Percentiles rank a stretch among this genome's conserved stretches.
Evolutionary conservation across 2,329 filamentous ascomycete genomes (phyloP).

Genomic region (Colletotrichum acutatum): DNA sequence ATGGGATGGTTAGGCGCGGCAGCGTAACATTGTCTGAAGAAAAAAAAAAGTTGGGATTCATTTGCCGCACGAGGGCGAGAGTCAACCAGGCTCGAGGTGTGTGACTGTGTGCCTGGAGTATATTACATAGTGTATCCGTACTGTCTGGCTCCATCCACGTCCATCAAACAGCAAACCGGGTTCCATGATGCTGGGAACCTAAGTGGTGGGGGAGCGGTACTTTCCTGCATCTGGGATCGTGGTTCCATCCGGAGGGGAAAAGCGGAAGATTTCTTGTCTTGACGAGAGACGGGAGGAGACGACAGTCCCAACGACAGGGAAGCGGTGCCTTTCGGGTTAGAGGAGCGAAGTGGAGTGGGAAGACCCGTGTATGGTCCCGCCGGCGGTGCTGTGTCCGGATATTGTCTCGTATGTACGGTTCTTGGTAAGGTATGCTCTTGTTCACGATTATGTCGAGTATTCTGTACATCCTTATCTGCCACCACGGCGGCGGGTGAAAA

Average conservation of each 20-base stretch:
- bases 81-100: not conserved
- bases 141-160: not conserved
- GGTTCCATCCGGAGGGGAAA: conserved; percentile 12
- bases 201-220: conserved; percentile 15
- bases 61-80: not conserved
- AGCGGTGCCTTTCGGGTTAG: not conserved
- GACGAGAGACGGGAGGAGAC: not conserved
- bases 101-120: no score
- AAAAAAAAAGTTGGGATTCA: not conserved
- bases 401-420: not conserved
- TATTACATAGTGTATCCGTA: no score
- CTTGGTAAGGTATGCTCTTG: not conserved
- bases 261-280: conserved; percentile 15
- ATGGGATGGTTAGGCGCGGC: not conserved
- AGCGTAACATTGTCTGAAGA: not conserved
- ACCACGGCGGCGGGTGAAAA: not conserved
- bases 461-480: not conserved
- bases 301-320: not conserved
- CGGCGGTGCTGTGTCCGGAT: not conserved
- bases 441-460: not conserved
- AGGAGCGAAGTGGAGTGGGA: not conserved
- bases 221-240: not conserved
- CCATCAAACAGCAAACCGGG: not conserved
- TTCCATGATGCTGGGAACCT: conserved; percentile 13
- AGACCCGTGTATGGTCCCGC: not conserved